Percentiles rank a stretch among this genome's conserved stretches.
These are phyloP conservation scores for Picea mariana DNA, from an alignment of 83 land plant genomes.

Conservation along the genomic window DNA sequence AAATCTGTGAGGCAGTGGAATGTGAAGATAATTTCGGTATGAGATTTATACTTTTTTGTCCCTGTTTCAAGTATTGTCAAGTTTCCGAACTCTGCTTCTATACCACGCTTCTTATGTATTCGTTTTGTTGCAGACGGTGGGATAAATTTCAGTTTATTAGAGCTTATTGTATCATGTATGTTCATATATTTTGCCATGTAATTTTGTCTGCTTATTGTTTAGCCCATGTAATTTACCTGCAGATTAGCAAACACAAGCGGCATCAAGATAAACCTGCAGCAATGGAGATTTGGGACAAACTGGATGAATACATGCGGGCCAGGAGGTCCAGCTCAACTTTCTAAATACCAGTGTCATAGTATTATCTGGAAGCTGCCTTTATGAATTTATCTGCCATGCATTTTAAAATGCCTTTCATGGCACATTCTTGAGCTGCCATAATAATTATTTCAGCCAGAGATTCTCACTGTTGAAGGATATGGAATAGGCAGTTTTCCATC, in stretches of 20 bases:
- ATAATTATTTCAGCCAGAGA: too few species aligned
- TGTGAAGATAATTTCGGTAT: constrained; percentile 92
- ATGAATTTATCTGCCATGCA: neutral
- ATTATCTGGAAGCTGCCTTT: too few species aligned
- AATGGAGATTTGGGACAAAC: constrained; percentile 88
- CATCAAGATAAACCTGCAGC: constrained; percentile 98
- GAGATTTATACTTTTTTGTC: constrained; percentile 2
- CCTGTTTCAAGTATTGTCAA: neutral
- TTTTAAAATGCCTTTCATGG: neutral
- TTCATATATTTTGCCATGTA: constrained; percentile 2
- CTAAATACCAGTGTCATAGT: neutral
- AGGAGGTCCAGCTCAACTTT: constrained; percentile 20
- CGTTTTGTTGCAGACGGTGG: too few species aligned
- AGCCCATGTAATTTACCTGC: constrained; percentile 13
- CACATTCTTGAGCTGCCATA: neutral
- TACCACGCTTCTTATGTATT: too few species aligned
- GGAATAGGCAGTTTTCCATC: neutral
- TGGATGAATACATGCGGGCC: constrained; percentile 78
- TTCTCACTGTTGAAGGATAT: neutral
- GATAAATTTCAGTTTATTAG: neutral
- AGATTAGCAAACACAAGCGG: constrained; percentile 97
- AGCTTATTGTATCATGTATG: neutral
- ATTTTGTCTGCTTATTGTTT: neutral
- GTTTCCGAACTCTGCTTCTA: neutral
- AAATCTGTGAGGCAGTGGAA: constrained; percentile 99